Evolutionary conservation across 495 filamentous ascomycete genomes (phyloP), one percentile per base, ranked within the genome.

Genomic region (Penicillium steckii): DNA sequence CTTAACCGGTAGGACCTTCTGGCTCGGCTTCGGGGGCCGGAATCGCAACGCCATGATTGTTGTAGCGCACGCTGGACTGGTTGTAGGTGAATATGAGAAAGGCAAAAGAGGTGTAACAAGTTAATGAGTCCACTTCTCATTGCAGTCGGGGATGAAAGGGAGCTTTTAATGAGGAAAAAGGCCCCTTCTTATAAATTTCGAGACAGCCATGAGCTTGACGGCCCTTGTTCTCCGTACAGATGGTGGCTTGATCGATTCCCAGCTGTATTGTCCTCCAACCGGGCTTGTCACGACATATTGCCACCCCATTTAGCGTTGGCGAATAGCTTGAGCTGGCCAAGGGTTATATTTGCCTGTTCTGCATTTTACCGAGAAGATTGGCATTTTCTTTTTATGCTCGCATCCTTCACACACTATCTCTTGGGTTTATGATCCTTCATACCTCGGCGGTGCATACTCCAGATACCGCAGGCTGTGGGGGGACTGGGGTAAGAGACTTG

Each of bases 1-100:
- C 17, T 58, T 58, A 9, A 40, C 29, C 40, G 40, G 40, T 43
- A 43, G 40, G 40, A 43, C 23, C 40, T 43, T 43, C 40, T 43
- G 40, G 40, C 40, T 43, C 6, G 40, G 40, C 40, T 43, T 43
- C 40, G 40, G 40, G 40, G 40, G 40, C 40, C 40, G 40, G 10
- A 46, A 42, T 21, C 46, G 32, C 38, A 35, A 42, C 40, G 48
- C 40, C 48, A 51, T 38, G 13, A 30, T 43, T 43, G 40, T 19
- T 43, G 40, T 43, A 43, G 40, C 40, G 40, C 23, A 19, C 40
- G 40, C 40, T 43, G 19, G 40, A 43, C 40, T 43, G 17, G 40
- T 22, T 25, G 40, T 43, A 43, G 40, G 21, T 43, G 40, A 43
- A 43, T 17, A 43, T 24, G 40, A 43, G 40, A 43, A 43, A 43